phyloP scores from a whole-genome alignment of 805 yeast genomes.

The Vanderwaltozyma verrucispora region DNA sequence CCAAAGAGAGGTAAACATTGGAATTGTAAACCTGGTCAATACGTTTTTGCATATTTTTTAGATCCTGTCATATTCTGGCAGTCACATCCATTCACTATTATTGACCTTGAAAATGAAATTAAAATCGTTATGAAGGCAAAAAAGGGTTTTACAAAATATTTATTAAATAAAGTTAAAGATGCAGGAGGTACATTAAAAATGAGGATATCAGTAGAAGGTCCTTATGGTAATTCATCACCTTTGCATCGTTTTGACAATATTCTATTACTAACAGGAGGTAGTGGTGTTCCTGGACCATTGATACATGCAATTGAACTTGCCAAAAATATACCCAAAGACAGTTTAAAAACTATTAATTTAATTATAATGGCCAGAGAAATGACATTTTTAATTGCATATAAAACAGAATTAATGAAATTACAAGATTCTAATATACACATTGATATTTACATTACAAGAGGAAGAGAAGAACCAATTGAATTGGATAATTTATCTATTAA shows the following conservation, averaged over 20 bases:
- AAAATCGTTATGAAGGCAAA: conserved; percentile 37
- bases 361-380: conserved; percentile 10
- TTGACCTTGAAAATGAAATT: conserved; percentile 32
- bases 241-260: conserved; percentile 42
- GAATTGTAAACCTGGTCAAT: conserved; percentile 36
- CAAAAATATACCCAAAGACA: conserved; percentile 1
- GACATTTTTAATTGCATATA: conserved; percentile 13
- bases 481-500: not conserved
- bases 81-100: conserved; percentile 47
- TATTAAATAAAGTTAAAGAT: conserved; percentile 24
- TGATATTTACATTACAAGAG: conserved; percentile 11
- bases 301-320: conserved; percentile 35
- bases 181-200: conserved; percentile 23
- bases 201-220: conserved; percentile 48
- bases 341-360: conserved; percentile 7
- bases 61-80: conserved; percentile 41
- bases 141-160: conserved; percentile 35
- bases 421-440: conserved; percentile 10
- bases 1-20: conserved; percentile 19
- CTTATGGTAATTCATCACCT: conserved; percentile 50
- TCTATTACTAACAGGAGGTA: conserved; percentile 61
- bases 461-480: not conserved
- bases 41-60: conserved; percentile 38
- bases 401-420: conserved; percentile 9
- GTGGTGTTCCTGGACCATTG: conserved; percentile 57